phyloP scores from a whole-genome alignment of 345 rosid genomes.

The Gossypium mustelinum region DNA sequence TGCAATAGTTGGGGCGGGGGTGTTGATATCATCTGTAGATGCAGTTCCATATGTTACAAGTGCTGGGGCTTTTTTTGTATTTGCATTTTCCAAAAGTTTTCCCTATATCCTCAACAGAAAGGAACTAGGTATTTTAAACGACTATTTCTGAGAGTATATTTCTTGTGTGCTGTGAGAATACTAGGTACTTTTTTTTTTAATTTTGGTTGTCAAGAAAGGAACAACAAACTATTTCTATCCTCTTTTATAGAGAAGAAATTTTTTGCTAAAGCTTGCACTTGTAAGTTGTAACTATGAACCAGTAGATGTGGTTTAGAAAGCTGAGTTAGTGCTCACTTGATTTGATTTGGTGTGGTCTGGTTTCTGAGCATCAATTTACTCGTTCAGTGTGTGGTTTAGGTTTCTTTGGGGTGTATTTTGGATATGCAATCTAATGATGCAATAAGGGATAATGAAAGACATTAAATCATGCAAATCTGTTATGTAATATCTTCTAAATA shows the following conservation, averaged over 20 bases:
- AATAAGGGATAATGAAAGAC: neutral
- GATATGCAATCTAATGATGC: neutral
- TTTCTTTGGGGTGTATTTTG: neutral
- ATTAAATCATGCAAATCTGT: neutral
- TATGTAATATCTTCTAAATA: neutral
- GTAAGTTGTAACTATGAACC: neutral
- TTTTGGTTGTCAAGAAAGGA: neutral
- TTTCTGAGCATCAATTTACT: neutral
- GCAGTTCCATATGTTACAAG: neutral
- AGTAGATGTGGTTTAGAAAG: neutral
- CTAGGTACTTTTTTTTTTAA: neutral
- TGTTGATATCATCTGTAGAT: neutral
- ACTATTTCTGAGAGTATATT: neutral
- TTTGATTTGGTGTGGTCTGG: neutral
- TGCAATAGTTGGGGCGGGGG: neutral
- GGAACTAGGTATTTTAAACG: neutral
- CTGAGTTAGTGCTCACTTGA: neutral
- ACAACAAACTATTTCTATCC: neutral
- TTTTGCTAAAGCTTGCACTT: constrained; percentile 6
- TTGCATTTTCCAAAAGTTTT: neutral
- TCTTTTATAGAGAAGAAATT: neutral
- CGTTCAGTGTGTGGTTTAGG: neutral
- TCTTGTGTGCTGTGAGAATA: neutral
- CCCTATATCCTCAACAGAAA: neutral
- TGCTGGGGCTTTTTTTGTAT: neutral